Evolutionary conservation across 768 basidiomycete species (phyloP), one percentile per base, ranked within the genome.

Genomic region (Lenzites betulinus): DNA sequence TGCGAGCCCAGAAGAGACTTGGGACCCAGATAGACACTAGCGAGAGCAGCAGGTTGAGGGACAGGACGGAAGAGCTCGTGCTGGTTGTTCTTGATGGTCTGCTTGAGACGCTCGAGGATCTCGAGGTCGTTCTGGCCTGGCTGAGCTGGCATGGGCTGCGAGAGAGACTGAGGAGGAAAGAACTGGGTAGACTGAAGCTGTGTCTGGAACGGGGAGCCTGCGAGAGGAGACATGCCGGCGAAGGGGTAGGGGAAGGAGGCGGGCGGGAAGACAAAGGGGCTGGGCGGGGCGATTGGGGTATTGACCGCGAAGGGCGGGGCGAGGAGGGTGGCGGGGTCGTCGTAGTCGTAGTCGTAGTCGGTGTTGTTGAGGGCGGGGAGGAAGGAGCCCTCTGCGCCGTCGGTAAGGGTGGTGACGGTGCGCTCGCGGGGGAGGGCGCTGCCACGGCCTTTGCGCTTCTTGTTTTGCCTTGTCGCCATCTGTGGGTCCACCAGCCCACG

Each of bases 61-160:
- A 82, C 69, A 28, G 89, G 82, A 23, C 83, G 81, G 71, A 83
- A 92, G 65, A 85, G 77, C 56, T 88, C 83, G 72, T 92, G 90
- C 68, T 92, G 89, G 51, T 83, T 83, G 33, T 77, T 79, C 68
- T 85, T 87, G 73, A 92, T 92, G 56, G 82, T 76, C 23, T 83
- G 76, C 72, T 92, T 92, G 71, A 92, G 84, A 57, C 84, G 84
- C 74, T 91, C 84, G 60, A 92, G 80, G 33, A 86, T 80, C 70
- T 90, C 87, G 62, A 92, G 81, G 74, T 91, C 90, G 69, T 77
- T 80, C 66, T 83, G 78, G 8, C 86, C 88, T 2, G 83, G 51
- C 18, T 66, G 51, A 30, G 64, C n/a, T 33, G 56, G 56, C 28
- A 18, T 6, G 15, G 36, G 22, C n/a, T 42, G 39, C 7, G 51